These are phyloP conservation scores for Tolypocladium ovalisporum DNA, from an alignment of 2,329 filamentous ascomycete species.

Conservation along the genomic window DNA sequence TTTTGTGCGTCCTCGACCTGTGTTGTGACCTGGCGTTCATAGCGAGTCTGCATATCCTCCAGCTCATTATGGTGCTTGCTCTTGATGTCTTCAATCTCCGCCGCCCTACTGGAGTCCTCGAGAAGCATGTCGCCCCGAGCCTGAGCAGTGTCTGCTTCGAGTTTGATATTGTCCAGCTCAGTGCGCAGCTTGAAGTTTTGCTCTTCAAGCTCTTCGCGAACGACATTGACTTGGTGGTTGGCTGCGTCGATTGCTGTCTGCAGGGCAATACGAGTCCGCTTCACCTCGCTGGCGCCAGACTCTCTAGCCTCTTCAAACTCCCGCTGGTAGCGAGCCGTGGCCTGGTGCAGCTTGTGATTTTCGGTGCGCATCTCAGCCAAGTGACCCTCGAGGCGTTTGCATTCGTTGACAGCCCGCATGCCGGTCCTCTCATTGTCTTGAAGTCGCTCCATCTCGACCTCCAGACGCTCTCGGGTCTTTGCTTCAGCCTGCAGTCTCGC, in stretches of 20 bases:
- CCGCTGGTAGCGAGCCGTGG: conserved; percentile 59
- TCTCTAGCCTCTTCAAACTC: conserved; percentile 80
- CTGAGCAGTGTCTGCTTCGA: conserved; percentile 72
- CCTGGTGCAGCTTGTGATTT: conserved; percentile 62
- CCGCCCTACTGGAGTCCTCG: conserved; percentile 64
- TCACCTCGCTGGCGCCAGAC: conserved; percentile 66
- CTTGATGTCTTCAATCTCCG: conserved; percentile 36
- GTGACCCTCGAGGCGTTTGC: conserved; percentile 45
- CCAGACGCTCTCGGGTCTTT: conserved; percentile 55
- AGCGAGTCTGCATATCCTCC: conserved; percentile 65
- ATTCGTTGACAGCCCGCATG: conserved; percentile 52
- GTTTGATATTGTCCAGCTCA: conserved; percentile 65
- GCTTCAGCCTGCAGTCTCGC: conserved; percentile 66
- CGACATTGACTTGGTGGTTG: conserved; percentile 74
- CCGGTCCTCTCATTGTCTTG: conserved; percentile 54
- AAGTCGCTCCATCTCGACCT: conserved; percentile 54
- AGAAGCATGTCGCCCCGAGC: conserved; percentile 75
- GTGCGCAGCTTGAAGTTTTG: conserved; percentile 61
- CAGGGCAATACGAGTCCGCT: conserved; percentile 67
- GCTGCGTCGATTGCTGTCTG: conserved; percentile 74
- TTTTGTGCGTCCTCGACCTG: conserved; percentile 73
- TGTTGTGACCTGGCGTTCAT: conserved; percentile 63
- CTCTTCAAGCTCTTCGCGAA: conserved; percentile 71
- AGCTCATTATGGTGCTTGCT: conserved; percentile 57
- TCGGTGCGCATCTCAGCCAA: conserved; percentile 51